Conservation (phyloP, 768 basidiomycete genomes). For the Rhodotorula taiwanensis region DNA sequence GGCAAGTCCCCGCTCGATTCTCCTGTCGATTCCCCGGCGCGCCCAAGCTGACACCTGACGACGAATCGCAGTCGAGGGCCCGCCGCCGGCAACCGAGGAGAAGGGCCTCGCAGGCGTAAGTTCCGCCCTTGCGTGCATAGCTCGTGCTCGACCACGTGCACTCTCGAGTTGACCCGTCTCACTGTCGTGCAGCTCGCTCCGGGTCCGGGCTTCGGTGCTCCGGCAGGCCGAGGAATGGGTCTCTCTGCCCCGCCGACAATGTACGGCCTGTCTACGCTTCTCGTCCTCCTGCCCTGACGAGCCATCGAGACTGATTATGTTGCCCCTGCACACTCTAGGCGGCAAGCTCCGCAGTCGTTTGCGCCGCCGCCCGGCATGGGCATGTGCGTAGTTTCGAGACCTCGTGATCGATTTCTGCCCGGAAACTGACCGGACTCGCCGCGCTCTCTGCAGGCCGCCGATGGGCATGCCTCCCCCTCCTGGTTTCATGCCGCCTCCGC, state of each 20-base stretch:
- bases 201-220: constrained; percentile 90
- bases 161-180: constrained; percentile 6
- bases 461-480: constrained; percentile 54
- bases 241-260: constrained; percentile 47
- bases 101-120: constrained; percentile 19
- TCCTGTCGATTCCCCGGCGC: neutral
- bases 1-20: constrained; percentile 47
- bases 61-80: constrained; percentile 22
- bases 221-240: constrained; percentile 94
- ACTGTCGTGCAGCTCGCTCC: constrained; percentile 57
- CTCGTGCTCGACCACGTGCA: too few species aligned
- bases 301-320: too few species aligned
- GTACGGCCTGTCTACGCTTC: neutral
- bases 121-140: too few species aligned
- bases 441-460: constrained; percentile 52
- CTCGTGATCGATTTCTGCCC: too few species aligned
- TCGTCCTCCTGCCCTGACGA: neutral
- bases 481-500: constrained; percentile 16
- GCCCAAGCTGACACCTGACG: neutral
- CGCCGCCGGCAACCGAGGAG: constrained; percentile 27
- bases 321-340: too few species aligned
- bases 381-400: neutral
- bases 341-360: constrained; percentile 35
- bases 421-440: too few species aligned
- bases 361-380: constrained; percentile 61